These are phyloP conservation scores for Centrapalus pauciflorus DNA, from an alignment of 129 eudicot species.

Conservation along the genomic window DNA sequence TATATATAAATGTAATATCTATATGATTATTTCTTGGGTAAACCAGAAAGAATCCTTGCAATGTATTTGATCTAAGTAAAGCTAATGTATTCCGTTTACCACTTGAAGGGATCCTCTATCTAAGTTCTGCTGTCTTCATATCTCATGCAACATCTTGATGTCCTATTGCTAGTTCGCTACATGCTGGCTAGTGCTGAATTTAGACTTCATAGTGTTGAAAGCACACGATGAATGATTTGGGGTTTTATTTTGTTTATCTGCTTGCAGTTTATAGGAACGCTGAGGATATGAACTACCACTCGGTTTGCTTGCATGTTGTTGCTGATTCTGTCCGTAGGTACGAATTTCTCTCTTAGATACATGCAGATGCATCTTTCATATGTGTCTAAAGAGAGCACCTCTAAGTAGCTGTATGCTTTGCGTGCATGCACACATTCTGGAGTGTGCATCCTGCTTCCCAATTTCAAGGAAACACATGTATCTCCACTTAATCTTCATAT, in stretches of 20 bases:
- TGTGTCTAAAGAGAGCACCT: background rate
- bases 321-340: slow-evolving; percentile 98
- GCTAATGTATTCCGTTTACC: background rate
- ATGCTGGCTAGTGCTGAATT: background rate
- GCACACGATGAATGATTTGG: background rate
- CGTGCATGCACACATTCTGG: no score
- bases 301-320: slow-evolving; percentile 92
- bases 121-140: background rate
- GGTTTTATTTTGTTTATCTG: background rate
- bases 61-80: background rate
- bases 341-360: slow-evolving; percentile 1
- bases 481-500: background rate
- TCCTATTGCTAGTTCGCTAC: background rate
- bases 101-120: background rate
- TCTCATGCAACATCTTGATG: background rate
- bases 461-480: no score
- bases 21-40: no score
- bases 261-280: slow-evolving; percentile 79
- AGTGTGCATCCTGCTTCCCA: no score
- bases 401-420: background rate
- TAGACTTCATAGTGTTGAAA: background rate
- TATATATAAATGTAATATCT: no score
- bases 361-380: slow-evolving; percentile 8
- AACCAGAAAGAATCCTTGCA: background rate
- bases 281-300: slow-evolving; percentile 97